A percentile compares a stretch with the other conserved stretches of the same genome.
Evolutionary conservation across 2,329 filamentous ascomycete genomes (phyloP).

Genomic region (Cordyceps cicadae): DNA sequence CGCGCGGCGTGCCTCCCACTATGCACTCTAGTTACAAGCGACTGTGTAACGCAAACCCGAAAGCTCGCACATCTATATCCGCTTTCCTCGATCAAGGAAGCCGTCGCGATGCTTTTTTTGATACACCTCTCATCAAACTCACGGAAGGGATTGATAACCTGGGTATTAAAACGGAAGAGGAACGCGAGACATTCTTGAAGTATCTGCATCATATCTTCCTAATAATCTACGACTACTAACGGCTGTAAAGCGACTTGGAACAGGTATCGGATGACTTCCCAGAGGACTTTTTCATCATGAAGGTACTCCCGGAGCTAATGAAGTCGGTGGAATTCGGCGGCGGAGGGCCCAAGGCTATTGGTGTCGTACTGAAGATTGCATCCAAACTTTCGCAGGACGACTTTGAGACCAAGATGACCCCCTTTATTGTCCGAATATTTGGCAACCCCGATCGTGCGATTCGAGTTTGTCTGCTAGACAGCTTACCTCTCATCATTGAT

Average conservation of each 20-base stretch:
- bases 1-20: slow-evolving; percentile 72
- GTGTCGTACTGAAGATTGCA: slow-evolving; percentile 83
- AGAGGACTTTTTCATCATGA: slow-evolving; percentile 97
- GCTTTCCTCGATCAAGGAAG: slow-evolving; percentile 87
- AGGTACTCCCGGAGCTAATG: slow-evolving; percentile 87
- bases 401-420: slow-evolving; percentile 75
- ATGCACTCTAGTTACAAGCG: slow-evolving; percentile 93
- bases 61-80: slow-evolving; percentile 72
- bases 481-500: slow-evolving; percentile 84
- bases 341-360: slow-evolving; percentile 83
- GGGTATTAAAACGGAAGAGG: slow-evolving; percentile 75
- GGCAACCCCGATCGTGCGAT: slow-evolving; percentile 86
- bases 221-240: slow-evolving; percentile 17
- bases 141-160: slow-evolving; percentile 90
- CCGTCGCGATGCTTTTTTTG: slow-evolving; percentile 77
- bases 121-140: slow-evolving; percentile 83
- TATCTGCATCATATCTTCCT: slow-evolving; percentile 18
- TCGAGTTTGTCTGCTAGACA: slow-evolving; percentile 83
- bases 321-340: slow-evolving; percentile 99
- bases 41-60: slow-evolving; percentile 80
- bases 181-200: slow-evolving; percentile 79
- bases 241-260: slow-evolving; percentile 59
- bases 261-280: slow-evolving; percentile 87
- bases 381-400: slow-evolving; percentile 82
- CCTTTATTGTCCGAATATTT: slow-evolving; percentile 81